Evolutionary conservation across 2,329 filamentous ascomycete species (phyloP).

Genomic region (Aspergillus transmontanensis): DNA sequence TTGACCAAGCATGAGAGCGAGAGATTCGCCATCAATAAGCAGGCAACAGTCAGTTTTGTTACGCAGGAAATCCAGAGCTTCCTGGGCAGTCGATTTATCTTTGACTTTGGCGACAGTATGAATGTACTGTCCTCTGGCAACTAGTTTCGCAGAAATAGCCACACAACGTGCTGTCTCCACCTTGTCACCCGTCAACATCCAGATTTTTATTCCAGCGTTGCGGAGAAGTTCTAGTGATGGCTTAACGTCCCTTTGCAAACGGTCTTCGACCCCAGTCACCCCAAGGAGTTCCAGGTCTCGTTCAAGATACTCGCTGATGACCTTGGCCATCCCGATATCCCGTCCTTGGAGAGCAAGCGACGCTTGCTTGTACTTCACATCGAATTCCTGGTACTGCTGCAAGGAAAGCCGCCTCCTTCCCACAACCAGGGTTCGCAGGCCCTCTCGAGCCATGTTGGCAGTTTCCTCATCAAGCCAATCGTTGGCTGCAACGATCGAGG

Average conservation of each 20-base stretch:
- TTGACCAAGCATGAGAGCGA: slow-evolving; percentile 79
- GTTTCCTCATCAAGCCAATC: slow-evolving; percentile 99
- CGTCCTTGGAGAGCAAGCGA: slow-evolving; percentile 77
- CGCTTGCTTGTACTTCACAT: slow-evolving; percentile 72
- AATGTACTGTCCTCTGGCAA: slow-evolving; percentile 91
- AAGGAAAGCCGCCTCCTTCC: slow-evolving; percentile 83
- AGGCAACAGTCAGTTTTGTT: slow-evolving; percentile 85
- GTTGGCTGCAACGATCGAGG: slow-evolving; percentile 89
- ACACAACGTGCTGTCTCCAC: slow-evolving; percentile 97
- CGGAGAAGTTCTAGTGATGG: slow-evolving; percentile 90
- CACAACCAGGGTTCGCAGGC: slow-evolving; percentile 88
- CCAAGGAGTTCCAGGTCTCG: slow-evolving; percentile 87
- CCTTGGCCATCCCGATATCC: slow-evolving; percentile 77
- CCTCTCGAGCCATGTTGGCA: slow-evolving; percentile 98
- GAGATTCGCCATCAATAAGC: slow-evolving; percentile 90
- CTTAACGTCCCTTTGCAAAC: slow-evolving; percentile 93
- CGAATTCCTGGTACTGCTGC: slow-evolving; percentile 81
- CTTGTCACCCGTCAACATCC: slow-evolving; percentile 99
- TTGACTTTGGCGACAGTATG: slow-evolving; percentile 87
- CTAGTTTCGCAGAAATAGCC: slow-evolving; percentile 90
- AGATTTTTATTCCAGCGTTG: slow-evolving; percentile 98
- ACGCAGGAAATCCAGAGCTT: slow-evolving; percentile 83
- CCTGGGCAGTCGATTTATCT: slow-evolving; percentile 80
- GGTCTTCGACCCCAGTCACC: slow-evolving; percentile 98
- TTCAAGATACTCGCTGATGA: slow-evolving; percentile 81